These are phyloP conservation scores for Exophiala mesophila DNA, from an alignment of 2,329 filamentous ascomycete species.

Conservation along the genomic window DNA sequence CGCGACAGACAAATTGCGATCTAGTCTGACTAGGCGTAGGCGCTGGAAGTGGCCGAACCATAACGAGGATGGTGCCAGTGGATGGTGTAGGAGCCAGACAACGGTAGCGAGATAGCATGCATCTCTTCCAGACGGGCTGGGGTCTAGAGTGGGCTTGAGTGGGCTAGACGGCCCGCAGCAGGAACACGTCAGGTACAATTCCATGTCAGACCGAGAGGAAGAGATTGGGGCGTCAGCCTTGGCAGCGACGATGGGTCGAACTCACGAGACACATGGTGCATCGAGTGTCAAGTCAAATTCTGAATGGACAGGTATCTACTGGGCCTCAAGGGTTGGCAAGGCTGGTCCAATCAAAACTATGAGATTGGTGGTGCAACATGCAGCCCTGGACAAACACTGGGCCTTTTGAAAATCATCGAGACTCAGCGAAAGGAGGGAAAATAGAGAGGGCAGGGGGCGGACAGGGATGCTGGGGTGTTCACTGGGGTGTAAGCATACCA, in stretches of 20 bases:
- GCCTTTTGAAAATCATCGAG: no score
- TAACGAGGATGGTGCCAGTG: not conserved
- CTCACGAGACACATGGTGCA: slow-evolving; percentile 10
- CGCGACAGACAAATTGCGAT: slow-evolving; percentile 1
- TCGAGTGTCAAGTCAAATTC: not conserved
- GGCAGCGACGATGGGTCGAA: not conserved
- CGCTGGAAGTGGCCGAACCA: not conserved
- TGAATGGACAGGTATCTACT: not conserved
- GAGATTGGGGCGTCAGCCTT: slow-evolving; percentile 5
- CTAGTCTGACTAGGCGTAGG: not conserved
- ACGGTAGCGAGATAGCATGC: slow-evolving; percentile 1
- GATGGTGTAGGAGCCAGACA: not conserved
- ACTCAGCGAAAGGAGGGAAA: no score
- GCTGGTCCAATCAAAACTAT: slow-evolving; percentile 1
- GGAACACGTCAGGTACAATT: slow-evolving; percentile 1
- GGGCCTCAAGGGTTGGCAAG: slow-evolving; percentile 2
- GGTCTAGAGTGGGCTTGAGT: not conserved
- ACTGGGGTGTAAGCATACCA: no score
- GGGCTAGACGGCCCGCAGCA: slow-evolving; percentile 2
- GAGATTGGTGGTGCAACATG: no score
- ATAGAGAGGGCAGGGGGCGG: no score
- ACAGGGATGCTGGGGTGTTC: no score
- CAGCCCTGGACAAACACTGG: no score
- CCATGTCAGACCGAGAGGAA: not conserved
- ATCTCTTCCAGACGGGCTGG: slow-evolving; percentile 1